These are phyloP conservation scores for Amauroascus verrucosus DNA, from an alignment of 2,329 filamentous ascomycete species.

Conservation along the genomic window DNA sequence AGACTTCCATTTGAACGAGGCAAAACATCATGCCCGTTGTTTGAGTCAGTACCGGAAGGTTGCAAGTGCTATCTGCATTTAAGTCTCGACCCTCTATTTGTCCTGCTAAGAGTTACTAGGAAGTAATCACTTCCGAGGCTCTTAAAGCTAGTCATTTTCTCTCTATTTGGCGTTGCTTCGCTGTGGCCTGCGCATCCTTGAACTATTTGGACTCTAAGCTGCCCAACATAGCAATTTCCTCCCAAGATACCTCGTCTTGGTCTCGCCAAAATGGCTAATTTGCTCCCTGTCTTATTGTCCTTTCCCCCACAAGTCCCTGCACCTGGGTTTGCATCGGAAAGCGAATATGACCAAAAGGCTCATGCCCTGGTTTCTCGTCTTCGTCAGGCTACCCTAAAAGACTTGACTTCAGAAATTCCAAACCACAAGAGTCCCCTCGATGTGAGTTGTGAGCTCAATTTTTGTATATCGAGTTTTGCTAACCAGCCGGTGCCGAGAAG, in stretches of 20 bases:
- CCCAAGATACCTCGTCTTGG: neutral
- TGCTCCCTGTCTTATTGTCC: slow-evolving; percentile 30
- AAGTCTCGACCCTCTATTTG: too few relatives aligned
- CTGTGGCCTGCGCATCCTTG: too few relatives aligned
- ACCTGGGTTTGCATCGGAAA: slow-evolving; percentile 21
- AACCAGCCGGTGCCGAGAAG: neutral
- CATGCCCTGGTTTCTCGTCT: slow-evolving; percentile 31
- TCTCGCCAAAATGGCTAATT: slow-evolving; percentile 16
- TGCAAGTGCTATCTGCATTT: too few relatives aligned
- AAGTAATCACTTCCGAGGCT: too few relatives aligned
- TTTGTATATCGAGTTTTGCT: neutral
- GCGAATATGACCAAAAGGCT: slow-evolving; percentile 38
- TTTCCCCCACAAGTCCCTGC: slow-evolving; percentile 33
- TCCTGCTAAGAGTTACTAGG: too few relatives aligned
- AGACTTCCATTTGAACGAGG: too few relatives aligned
- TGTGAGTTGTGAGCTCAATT: slow-evolving; percentile 20
- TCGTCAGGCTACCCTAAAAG: slow-evolving; percentile 28
- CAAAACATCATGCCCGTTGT: too few relatives aligned
- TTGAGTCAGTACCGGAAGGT: too few relatives aligned
- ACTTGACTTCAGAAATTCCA: slow-evolving; percentile 24
- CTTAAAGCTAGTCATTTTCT: too few relatives aligned
- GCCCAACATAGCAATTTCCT: neutral
- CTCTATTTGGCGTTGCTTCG: too few relatives aligned
- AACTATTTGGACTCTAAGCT: neutral
- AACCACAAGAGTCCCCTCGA: slow-evolving; percentile 28